These are phyloP conservation scores for Aspergillus alliaceus DNA, from an alignment of 2,329 filamentous ascomycete species.

Conservation along the genomic window DNA sequence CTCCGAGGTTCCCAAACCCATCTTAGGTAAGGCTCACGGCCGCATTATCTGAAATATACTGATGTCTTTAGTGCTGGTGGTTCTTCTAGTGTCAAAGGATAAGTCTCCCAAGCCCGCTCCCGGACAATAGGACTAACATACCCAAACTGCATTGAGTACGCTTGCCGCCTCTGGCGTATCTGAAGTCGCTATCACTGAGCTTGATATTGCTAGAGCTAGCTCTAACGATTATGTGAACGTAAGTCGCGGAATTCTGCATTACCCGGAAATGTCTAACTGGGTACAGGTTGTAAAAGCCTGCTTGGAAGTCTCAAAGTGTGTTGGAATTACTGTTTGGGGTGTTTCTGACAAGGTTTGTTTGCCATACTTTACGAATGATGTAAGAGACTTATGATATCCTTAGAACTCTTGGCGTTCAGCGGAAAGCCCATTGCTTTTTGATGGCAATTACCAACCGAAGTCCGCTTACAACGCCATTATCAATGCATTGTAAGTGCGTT, in stretches of 20 bases:
- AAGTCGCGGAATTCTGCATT: slow-evolving; percentile 27
- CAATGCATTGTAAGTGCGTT: slow-evolving; percentile 11
- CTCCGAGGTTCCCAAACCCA: slow-evolving; percentile 56
- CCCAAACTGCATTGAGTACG: slow-evolving; percentile 53
- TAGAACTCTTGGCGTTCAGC: slow-evolving; percentile 45
- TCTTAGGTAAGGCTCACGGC: slow-evolving; percentile 36
- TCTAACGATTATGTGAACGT: slow-evolving; percentile 58
- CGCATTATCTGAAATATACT: too few species aligned
- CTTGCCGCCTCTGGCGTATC: slow-evolving; percentile 52
- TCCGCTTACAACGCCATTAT: slow-evolving; percentile 36
- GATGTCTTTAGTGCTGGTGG: too few species aligned
- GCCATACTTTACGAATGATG: slow-evolving; percentile 4
- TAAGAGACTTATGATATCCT: too few species aligned
- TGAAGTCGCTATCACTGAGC: slow-evolving; percentile 66
- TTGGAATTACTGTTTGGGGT: slow-evolving; percentile 66
- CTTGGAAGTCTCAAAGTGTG: slow-evolving; percentile 57
- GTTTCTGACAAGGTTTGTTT: slow-evolving; percentile 37
- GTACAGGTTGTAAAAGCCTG: slow-evolving; percentile 53
- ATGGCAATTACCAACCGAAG: slow-evolving; percentile 44
- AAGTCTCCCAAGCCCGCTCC: slow-evolving; percentile 2
- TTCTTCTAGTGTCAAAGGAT: slow-evolving; percentile 11
- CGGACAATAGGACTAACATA: slow-evolving; percentile 23
- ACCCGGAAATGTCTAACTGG: slow-evolving; percentile 21
- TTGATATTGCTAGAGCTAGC: slow-evolving; percentile 63
- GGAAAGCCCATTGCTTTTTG: slow-evolving; percentile 43